phyloP scores from a whole-genome alignment of 2,329 filamentous ascomycete genomes.

The Drechslera avenae region DNA sequence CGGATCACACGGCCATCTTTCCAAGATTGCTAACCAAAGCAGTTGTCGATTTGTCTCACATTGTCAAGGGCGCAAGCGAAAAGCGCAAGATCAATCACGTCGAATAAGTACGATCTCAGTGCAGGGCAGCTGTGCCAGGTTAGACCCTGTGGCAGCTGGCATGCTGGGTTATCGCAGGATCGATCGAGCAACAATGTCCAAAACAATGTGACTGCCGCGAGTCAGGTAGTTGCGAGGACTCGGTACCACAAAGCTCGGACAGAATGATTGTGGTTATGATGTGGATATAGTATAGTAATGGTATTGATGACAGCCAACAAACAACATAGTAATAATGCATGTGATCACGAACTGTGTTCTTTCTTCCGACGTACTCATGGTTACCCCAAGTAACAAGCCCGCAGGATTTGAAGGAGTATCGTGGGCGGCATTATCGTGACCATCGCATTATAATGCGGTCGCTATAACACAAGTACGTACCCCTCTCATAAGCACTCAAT shows the following conservation, averaged over 20 bases:
- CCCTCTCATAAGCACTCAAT: background rate
- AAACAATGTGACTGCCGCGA: background rate
- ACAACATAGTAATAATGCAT: too few species aligned
- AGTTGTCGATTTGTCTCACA: constrained; percentile 53
- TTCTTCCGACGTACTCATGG: too few species aligned
- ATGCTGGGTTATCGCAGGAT: background rate
- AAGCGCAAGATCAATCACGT: constrained; percentile 32
- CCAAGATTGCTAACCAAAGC: constrained; percentile 10
- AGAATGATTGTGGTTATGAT: too few species aligned
- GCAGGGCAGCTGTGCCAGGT: background rate
- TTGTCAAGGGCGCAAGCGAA: constrained; percentile 54
- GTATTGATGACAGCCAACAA: too few species aligned
- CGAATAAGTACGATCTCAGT: constrained; percentile 10
- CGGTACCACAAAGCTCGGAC: too few species aligned
- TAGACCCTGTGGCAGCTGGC: background rate
- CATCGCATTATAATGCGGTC: background rate
- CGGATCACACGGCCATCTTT: background rate
- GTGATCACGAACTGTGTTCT: too few species aligned
- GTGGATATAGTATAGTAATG: too few species aligned
- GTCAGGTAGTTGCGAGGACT: too few species aligned
- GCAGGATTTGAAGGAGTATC: too few species aligned
- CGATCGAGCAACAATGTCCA: background rate
- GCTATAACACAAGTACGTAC: background rate
- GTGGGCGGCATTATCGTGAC: background rate
- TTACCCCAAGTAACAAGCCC: too few species aligned